Evolutionary conservation across 108 stramenopile species (phyloP).

Genomic region (Skeletonema marinoi): DNA sequence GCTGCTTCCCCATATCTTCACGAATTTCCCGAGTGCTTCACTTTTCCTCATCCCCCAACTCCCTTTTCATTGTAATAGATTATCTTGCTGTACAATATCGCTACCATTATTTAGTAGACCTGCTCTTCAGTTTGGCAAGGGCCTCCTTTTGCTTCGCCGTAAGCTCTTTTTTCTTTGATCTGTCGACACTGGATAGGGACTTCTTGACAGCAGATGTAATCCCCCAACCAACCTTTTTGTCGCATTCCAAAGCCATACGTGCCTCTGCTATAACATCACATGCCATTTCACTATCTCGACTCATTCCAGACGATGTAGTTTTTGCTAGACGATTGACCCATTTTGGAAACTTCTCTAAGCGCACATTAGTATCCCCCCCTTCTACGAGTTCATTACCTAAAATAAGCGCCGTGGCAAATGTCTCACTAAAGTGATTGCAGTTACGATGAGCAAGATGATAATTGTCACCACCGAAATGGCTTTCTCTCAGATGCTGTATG

Average conservation of each 20-base stretch:
- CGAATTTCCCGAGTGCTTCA: too few relatives aligned
- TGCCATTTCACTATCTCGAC: slow-evolving; percentile 17
- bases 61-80: slow-evolving; percentile 5
- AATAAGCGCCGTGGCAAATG: slow-evolving; percentile 46
- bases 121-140: slow-evolving; percentile 43
- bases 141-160: slow-evolving; percentile 44
- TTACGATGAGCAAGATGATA: slow-evolving; percentile 52
- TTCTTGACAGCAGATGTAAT: slow-evolving; percentile 7
- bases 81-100: not conserved
- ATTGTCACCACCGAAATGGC: slow-evolving; percentile 37
- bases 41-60: too few relatives aligned
- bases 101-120: not conserved
- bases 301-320: slow-evolving; percentile 37
- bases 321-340: slow-evolving; percentile 53
- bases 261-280: slow-evolving; percentile 44
- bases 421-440: slow-evolving; percentile 57
- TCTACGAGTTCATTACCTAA: too few relatives aligned
- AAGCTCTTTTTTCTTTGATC: slow-evolving; percentile 43
- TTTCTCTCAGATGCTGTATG: slow-evolving; percentile 38
- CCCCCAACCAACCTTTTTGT: slow-evolving; percentile 43
- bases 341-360: slow-evolving; percentile 35
- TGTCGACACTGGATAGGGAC: not conserved
- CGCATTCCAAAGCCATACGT: slow-evolving; percentile 29
- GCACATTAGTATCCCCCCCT: not conserved
- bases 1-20: too few relatives aligned